Percentiles rank a stretch among this genome's conserved stretches.
Evolutionary conservation across 108 stramenopile genomes (phyloP).

Genomic region (Skeletonema potamos): DNA sequence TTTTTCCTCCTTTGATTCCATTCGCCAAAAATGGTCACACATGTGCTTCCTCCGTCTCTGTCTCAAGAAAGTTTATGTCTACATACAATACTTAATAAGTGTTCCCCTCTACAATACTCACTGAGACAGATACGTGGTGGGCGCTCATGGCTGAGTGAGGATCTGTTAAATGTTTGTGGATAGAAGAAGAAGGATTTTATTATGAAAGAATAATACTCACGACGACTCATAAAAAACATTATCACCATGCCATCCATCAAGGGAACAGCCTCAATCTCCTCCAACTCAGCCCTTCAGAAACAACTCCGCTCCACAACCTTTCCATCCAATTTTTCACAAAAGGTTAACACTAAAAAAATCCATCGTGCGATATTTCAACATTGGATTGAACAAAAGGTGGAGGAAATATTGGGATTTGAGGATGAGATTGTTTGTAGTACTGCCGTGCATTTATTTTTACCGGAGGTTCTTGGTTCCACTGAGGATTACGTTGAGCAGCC

Average conservation of each 20-base stretch:
- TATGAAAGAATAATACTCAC: too few relatives aligned
- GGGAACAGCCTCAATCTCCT: slow-evolving; percentile 80
- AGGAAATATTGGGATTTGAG: slow-evolving; percentile 77
- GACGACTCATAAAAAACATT: neutral
- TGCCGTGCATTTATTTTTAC: slow-evolving; percentile 83
- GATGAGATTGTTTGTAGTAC: slow-evolving; percentile 85
- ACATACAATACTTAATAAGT: too few relatives aligned
- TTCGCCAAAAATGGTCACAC: too few relatives aligned
- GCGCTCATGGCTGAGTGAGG: too few relatives aligned
- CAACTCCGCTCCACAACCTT: slow-evolving; percentile 74
- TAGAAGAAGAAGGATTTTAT: too few relatives aligned
- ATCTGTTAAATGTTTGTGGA: too few relatives aligned
- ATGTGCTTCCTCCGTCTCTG: too few relatives aligned
- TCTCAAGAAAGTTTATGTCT: too few relatives aligned
- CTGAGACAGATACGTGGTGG: too few relatives aligned
- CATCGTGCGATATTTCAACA: slow-evolving; percentile 71
- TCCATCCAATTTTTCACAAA: slow-evolving; percentile 62
- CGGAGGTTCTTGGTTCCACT: slow-evolving; percentile 27
- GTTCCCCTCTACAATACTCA: too few relatives aligned
- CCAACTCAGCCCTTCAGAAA: slow-evolving; percentile 64
- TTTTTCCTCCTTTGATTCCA: too few relatives aligned
- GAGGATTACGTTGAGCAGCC: neutral
- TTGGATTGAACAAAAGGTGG: slow-evolving; percentile 77
- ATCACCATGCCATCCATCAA: slow-evolving; percentile 80
- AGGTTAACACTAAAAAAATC: slow-evolving; percentile 56